Conservation (phyloP, 73 alveolate species). For the Durusdinium trenchii region DNA sequence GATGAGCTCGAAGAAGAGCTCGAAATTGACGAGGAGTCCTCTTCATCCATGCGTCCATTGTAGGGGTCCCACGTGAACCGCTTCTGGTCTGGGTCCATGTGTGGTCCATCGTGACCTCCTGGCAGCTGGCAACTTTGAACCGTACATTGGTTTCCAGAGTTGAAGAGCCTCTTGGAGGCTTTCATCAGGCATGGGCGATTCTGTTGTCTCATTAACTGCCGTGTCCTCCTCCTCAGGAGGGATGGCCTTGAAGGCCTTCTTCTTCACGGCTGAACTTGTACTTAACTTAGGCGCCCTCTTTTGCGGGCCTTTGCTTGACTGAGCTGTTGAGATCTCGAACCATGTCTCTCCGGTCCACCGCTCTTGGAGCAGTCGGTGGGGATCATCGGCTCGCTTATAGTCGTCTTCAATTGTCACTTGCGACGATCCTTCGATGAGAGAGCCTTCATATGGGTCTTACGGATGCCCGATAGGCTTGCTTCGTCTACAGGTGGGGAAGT, state of each 20-base stretch:
- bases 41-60: neutral
- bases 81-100: neutral
- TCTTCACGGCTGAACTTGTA: neutral
- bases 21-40: neutral
- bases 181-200: neutral
- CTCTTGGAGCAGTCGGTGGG: neutral
- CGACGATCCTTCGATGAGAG: neutral
- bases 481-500: neutral
- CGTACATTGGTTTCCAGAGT: neutral
- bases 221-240: neutral
- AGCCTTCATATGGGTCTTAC: neutral
- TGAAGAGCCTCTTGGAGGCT: neutral
- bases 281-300: neutral
- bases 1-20: neutral
- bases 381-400: neutral
- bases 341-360: neutral
- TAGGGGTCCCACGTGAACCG: neutral
- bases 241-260: too few species aligned
- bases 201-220: neutral
- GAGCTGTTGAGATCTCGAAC: neutral
- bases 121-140: neutral
- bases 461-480: neutral
- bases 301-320: neutral
- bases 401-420: neutral
- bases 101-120: slow-evolving; percentile 10